These are phyloP conservation scores for Aspergillus fischeri DNA, from an alignment of 2,329 filamentous ascomycete species.

Conservation along the genomic window DNA sequence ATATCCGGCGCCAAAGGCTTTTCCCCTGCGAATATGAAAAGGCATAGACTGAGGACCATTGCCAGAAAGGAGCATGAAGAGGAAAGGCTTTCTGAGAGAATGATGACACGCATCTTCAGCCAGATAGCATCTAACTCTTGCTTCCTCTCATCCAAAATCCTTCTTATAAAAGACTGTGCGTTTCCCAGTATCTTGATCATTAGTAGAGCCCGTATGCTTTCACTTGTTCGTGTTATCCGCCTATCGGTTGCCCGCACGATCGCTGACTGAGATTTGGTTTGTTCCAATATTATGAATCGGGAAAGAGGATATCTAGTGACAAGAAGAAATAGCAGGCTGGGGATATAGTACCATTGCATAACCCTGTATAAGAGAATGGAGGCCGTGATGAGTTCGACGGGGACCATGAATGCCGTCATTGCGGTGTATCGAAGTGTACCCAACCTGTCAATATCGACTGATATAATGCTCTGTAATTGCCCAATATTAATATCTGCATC, in stretches of 20 bases:
- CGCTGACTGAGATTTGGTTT: conserved; percentile 6
- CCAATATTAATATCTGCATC: conserved; percentile 4
- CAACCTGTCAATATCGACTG: conserved; percentile 11
- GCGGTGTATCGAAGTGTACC: conserved; percentile 10
- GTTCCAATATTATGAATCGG: conserved; percentile 6
- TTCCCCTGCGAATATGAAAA: conserved; percentile 3
- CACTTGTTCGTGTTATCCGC: conserved; percentile 7
- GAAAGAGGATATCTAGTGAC: conserved; percentile 9
- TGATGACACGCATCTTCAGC: conserved; percentile 10
- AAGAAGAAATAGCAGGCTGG: conserved; percentile 8
- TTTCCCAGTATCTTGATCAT: conserved; percentile 10
- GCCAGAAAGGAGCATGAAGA: conserved; percentile 5
- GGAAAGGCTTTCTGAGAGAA: conserved; percentile 8
- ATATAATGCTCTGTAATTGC: conserved; percentile 10
- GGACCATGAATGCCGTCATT: conserved; percentile 10
- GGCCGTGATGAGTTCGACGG: conserved; percentile 5
- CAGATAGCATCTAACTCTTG: conserved; percentile 10
- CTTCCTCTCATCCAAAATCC: conserved; percentile 4
- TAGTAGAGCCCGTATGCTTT: conserved; percentile 8
- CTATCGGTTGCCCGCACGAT: conserved; percentile 7
- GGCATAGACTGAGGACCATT: conserved; percentile 3
- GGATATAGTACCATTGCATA: conserved; percentile 11
- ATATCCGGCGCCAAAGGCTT: conserved; percentile 4
- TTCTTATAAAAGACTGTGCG: conserved; percentile 6
- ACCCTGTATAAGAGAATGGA: conserved; percentile 7